Evolutionary conservation across 2,329 filamentous ascomycete genomes (phyloP).

Genomic region (Fusarium keratoplasticum): DNA sequence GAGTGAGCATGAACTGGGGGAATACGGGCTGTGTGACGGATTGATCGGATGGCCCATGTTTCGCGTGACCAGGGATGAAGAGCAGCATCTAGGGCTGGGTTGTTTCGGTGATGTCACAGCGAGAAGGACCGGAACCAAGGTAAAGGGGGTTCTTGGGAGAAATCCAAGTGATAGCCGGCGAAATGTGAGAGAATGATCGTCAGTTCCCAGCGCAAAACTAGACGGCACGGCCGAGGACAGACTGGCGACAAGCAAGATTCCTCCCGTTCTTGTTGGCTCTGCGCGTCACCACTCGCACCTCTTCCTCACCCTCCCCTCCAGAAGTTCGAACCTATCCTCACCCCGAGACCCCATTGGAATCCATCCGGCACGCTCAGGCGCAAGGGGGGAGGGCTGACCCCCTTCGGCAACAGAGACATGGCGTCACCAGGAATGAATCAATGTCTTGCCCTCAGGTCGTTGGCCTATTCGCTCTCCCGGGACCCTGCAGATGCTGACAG

Average conservation of each 20-base stretch:
- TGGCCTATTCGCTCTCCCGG: constrained; percentile 22
- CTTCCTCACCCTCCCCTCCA: constrained; percentile 26
- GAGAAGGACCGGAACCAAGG: constrained; percentile 20
- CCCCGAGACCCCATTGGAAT: constrained; percentile 28
- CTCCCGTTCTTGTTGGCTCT: neutral
- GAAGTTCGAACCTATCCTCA: neutral
- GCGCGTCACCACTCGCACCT: constrained; percentile 29
- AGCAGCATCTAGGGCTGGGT: neutral
- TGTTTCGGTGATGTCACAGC: constrained; percentile 54
- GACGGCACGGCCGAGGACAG: neutral
- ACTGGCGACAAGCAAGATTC: constrained; percentile 19
- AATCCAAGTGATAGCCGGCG: neutral
- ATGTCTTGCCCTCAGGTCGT: constrained; percentile 23
- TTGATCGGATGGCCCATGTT: constrained; percentile 26
- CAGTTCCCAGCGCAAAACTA: neutral
- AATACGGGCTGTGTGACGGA: constrained; percentile 16
- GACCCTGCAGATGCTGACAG: constrained; percentile 34
- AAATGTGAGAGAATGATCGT: constrained; percentile 7
- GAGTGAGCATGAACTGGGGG: neutral
- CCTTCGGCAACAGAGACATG: constrained; percentile 18
- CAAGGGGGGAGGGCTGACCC: neutral
- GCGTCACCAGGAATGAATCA: constrained; percentile 31
- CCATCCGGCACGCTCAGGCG: constrained; percentile 10
- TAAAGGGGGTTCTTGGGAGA: neutral
- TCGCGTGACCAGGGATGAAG: constrained; percentile 29